phyloP scores from a whole-genome alignment of 345 rosid species.

The Arabis alpina region DNA sequence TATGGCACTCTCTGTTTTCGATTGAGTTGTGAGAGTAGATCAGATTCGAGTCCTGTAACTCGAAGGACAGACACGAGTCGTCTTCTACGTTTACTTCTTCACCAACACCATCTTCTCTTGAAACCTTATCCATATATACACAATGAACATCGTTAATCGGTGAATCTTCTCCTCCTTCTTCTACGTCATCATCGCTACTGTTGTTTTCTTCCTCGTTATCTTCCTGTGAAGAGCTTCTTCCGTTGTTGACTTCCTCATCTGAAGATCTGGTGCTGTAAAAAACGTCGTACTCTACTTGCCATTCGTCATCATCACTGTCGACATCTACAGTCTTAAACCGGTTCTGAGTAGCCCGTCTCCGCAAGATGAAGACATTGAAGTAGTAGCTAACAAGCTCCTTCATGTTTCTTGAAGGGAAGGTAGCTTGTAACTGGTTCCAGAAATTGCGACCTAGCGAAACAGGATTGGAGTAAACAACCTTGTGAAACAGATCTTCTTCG shows the following conservation, averaged over 20 bases:
- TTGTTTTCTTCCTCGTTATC: slow-evolving; percentile 39
- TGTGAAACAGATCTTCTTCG: slow-evolving; percentile 65
- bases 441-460: slow-evolving; percentile 58
- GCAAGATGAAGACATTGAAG: slow-evolving; percentile 78
- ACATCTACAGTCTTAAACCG: slow-evolving; percentile 55
- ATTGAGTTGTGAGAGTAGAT: slow-evolving; percentile 23
- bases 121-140: slow-evolving; percentile 32
- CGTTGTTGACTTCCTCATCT: slow-evolving; percentile 47
- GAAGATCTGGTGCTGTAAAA: slow-evolving; percentile 32
- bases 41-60: slow-evolving; percentile 48
- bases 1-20: slow-evolving; percentile 32
- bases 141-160: slow-evolving; percentile 10
- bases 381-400: slow-evolving; percentile 78
- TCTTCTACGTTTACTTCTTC: slow-evolving; percentile 36
- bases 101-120: slow-evolving; percentile 22
- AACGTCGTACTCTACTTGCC: slow-evolving; percentile 48
- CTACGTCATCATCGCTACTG: slow-evolving; percentile 35
- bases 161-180: slow-evolving; percentile 18
- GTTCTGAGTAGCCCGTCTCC: slow-evolving; percentile 73
- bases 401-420: slow-evolving; percentile 61
- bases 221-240: slow-evolving; percentile 27
- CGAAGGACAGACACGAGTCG: slow-evolving; percentile 66
- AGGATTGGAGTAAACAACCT: slow-evolving; percentile 62
- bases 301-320: slow-evolving; percentile 84
- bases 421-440: slow-evolving; percentile 58